These are phyloP conservation scores for Cadophora sp. DNA, from an alignment of 2,329 filamentous ascomycete genomes.

Conservation along the genomic window DNA sequence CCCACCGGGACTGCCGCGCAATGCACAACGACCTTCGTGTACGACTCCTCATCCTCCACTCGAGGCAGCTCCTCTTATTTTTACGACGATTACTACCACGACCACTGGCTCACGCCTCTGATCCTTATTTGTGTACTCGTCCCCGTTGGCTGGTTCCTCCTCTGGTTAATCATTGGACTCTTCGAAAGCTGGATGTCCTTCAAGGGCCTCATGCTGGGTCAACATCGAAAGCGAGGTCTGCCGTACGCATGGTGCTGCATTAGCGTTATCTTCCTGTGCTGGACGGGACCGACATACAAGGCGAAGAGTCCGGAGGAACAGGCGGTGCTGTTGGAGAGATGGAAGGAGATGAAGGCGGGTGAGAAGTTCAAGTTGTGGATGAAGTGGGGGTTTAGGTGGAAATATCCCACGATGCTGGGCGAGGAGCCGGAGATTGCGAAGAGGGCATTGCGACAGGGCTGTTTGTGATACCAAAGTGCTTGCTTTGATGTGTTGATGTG, in stretches of 20 bases:
- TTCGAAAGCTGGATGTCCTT: slow-evolving; percentile 34
- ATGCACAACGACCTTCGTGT: slow-evolving; percentile 24
- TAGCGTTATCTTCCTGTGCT: slow-evolving; percentile 30
- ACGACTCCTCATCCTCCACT: slow-evolving; percentile 4
- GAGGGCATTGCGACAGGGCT: slow-evolving; percentile 31
- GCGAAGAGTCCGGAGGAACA: slow-evolving; percentile 36
- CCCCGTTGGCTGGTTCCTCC: slow-evolving; percentile 29
- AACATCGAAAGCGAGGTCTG: slow-evolving; percentile 31
- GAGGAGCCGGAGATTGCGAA: slow-evolving; percentile 33
- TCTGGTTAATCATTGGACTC: slow-evolving; percentile 32
- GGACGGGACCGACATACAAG: slow-evolving; percentile 34
- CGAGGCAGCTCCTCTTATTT: background rate
- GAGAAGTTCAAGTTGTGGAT: slow-evolving; percentile 35
- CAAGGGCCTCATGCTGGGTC: slow-evolving; percentile 34
- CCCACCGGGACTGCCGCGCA: slow-evolving; percentile 19
- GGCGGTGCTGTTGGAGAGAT: slow-evolving; percentile 25
- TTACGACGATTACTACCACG: slow-evolving; percentile 18
- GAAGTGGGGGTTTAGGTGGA: slow-evolving; percentile 37
- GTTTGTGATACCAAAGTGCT: slow-evolving; percentile 17
- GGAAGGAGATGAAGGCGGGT: slow-evolving; percentile 28
- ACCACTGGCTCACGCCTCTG: background rate
- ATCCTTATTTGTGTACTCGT: slow-evolving; percentile 30
- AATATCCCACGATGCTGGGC: slow-evolving; percentile 35
- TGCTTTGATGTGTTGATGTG: background rate
- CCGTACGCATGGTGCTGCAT: slow-evolving; percentile 37